Percentiles rank a stretch among this genome's conserved stretches.
Evolutionary conservation across 768 basidiomycete species (phyloP).

Genomic region (Rhodotorula graminis): DNA sequence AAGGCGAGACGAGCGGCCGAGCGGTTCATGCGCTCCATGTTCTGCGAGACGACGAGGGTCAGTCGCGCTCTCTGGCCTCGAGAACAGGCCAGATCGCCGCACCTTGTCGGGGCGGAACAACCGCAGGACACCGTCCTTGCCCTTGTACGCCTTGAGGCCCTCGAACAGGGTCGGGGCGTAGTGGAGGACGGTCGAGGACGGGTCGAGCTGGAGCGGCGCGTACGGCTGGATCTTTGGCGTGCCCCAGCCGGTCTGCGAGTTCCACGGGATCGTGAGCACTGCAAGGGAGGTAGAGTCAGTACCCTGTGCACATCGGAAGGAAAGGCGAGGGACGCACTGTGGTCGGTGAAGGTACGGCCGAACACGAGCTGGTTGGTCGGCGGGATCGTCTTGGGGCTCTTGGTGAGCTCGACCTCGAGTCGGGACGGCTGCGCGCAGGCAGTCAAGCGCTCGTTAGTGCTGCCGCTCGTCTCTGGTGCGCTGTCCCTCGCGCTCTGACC

Average conservation of each 20-base stretch:
- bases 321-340: constrained; percentile 23
- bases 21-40: constrained; percentile 90
- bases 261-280: constrained; percentile 57
- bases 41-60: constrained; percentile 51
- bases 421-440: constrained; percentile 13
- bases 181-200: constrained; percentile 78
- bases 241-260: constrained; percentile 68
- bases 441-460: not conserved
- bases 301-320: too few species aligned
- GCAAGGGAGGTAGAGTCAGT: not conserved
- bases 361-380: constrained; percentile 67
- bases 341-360: constrained; percentile 65
- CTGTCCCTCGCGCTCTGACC: not conserved
- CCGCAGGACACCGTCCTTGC: constrained; percentile 62
- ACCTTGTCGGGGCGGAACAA: constrained; percentile 76
- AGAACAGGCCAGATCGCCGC: not conserved
- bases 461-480: too few species aligned
- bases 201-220: constrained; percentile 67
- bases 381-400: constrained; percentile 60
- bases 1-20: constrained; percentile 60
- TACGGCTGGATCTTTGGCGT: constrained; percentile 77
- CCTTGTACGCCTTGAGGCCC: constrained; percentile 88
- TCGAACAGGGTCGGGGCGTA: constrained; percentile 88
- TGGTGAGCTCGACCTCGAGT: constrained; percentile 33
- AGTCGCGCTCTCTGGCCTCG: not conserved